Conservation (phyloP, 768 basidiomycete species). For the Nidularia sp. region DNA sequence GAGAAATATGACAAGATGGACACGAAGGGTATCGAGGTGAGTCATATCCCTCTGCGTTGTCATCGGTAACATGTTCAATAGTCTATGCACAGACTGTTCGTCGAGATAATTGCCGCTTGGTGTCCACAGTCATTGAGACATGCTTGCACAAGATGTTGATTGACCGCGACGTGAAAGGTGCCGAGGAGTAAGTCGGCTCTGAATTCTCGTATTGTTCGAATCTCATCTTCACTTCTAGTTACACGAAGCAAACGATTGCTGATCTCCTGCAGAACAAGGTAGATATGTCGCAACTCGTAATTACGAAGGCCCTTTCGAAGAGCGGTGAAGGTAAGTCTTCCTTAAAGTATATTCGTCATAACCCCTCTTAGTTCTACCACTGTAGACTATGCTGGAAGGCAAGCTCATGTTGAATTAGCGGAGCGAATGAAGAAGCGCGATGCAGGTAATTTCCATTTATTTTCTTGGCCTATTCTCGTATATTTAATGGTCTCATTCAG, state of each 20-base stretch:
- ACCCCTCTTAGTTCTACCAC: background rate
- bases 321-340: slow-evolving; percentile 41
- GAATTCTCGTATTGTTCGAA: background rate
- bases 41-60: slow-evolving; percentile 10
- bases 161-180: slow-evolving; percentile 88
- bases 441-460: slow-evolving; percentile 47
- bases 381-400: slow-evolving; percentile 88
- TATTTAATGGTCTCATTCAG: slow-evolving; percentile 24
- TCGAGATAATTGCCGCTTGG: slow-evolving; percentile 97
- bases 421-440: slow-evolving; percentile 96
- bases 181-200: slow-evolving; percentile 72
- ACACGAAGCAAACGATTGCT: slow-evolving; percentile 89
- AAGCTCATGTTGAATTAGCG: slow-evolving; percentile 94
- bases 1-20: slow-evolving; percentile 99
- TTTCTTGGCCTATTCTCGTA: background rate
- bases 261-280: slow-evolving; percentile 95
- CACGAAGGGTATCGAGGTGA: slow-evolving; percentile 96
- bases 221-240: slow-evolving; percentile 41
- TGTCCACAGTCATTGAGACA: slow-evolving; percentile 96
- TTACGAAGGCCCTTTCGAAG: slow-evolving; percentile 95
- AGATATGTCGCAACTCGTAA: slow-evolving; percentile 99
- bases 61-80: too few species aligned
- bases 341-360: background rate
- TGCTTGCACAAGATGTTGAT: slow-evolving; percentile 98
- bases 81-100: slow-evolving; percentile 74